phyloP scores from a whole-genome alignment of 164 flowering plant genomes.

The Platanus orientalis region DNA sequence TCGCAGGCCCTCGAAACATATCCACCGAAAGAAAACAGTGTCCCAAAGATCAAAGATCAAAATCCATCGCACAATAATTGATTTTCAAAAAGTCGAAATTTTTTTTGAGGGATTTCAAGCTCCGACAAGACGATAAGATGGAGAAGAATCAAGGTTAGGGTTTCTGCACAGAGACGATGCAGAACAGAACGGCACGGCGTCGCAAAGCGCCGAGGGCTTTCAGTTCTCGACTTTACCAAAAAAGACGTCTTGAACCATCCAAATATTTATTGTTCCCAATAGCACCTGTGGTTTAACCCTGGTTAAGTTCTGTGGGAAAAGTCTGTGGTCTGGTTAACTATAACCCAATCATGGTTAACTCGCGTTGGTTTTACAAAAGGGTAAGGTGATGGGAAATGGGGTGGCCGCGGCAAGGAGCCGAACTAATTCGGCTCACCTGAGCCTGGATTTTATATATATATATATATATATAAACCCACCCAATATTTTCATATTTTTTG shows the following conservation, averaged over 20 bases:
- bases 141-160: neutral
- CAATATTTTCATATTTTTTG: no score
- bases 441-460: no score
- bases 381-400: no score
- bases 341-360: no score
- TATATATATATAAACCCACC: no score
- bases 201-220: neutral
- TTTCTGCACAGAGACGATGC: neutral
- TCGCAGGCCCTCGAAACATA: neutral
- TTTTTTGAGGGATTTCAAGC: neutral
- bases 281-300: slow-evolving; percentile 2
- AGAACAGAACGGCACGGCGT: neutral
- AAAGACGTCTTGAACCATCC: neutral
- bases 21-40: neutral
- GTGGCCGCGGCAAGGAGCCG: no score
- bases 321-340: no score
- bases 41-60: neutral
- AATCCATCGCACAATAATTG: neutral
- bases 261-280: neutral
- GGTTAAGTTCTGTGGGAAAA: neutral
- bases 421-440: no score
- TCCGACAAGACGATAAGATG: neutral
- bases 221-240: neutral
- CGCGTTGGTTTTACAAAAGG: no score
- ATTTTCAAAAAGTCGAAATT: neutral